A percentile compares a stretch with the other conserved stretches of the same genome.
Conservation (phyloP, 805 yeast genomes). For the Yamadazyma endophytica region DNA sequence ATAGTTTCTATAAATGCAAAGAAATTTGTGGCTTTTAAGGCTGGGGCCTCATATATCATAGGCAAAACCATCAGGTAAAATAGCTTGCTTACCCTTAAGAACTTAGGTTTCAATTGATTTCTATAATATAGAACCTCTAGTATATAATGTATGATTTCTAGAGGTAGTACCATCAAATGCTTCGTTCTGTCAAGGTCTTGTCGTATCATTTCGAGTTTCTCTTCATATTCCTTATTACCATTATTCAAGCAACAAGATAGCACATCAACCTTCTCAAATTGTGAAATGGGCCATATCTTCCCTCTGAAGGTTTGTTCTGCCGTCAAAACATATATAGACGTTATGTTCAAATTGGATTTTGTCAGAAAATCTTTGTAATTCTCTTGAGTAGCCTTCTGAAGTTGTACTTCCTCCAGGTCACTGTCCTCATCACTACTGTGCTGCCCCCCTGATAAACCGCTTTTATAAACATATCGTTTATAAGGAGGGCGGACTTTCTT, state of each 20-base stretch:
- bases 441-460: slow-evolving; percentile 22
- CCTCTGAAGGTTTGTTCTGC: slow-evolving; percentile 16
- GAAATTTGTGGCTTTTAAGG: slow-evolving; percentile 64
- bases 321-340: slow-evolving; percentile 31
- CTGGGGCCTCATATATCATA: slow-evolving; percentile 60
- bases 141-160: slow-evolving; percentile 29
- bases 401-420: slow-evolving; percentile 13
- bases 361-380: slow-evolving; percentile 21
- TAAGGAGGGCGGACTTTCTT: slow-evolving; percentile 79
- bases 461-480: slow-evolving; percentile 63
- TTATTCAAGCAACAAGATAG: slow-evolving; percentile 27
- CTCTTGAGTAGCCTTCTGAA: slow-evolving; percentile 10
- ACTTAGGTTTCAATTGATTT: slow-evolving; percentile 40
- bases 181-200: slow-evolving; percentile 8
- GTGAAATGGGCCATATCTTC: slow-evolving; percentile 45
- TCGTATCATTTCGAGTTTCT: slow-evolving; percentile 10
- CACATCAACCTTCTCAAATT: slow-evolving; percentile 50
- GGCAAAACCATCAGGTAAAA: slow-evolving; percentile 64
- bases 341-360: slow-evolving; percentile 18
- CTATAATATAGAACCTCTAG: slow-evolving; percentile 24
- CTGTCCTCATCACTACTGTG: slow-evolving; percentile 23
- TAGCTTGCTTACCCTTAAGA: slow-evolving; percentile 54
- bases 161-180: slow-evolving; percentile 26
- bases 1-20: slow-evolving; percentile 67
- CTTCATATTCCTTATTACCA: slow-evolving; percentile 11